A percentile compares a stretch with the other conserved stretches of the same genome.
Evolutionary conservation across 306 rosid species (phyloP).

Genomic region (Trichosanthes truncata): DNA sequence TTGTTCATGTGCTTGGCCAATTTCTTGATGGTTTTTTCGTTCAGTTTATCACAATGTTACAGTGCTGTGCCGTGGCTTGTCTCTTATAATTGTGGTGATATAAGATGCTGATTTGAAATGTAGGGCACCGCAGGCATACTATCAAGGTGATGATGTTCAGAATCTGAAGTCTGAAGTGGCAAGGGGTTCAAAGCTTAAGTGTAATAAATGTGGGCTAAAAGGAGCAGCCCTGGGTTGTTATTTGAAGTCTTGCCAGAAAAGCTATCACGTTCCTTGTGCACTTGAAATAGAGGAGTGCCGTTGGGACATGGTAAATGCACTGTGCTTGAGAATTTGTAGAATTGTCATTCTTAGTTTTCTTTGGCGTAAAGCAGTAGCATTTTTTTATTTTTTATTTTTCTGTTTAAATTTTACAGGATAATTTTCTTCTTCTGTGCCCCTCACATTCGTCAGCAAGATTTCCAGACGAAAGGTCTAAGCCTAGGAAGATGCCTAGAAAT

Average conservation of each 20-base stretch:
- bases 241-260: constrained; percentile 65
- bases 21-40: not conserved
- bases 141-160: constrained; percentile 37
- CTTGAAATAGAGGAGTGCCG: constrained; percentile 56
- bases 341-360: not conserved
- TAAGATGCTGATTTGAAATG: constrained; percentile 18
- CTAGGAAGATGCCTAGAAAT: constrained; percentile 22
- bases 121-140: constrained; percentile 94
- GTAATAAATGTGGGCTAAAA: constrained; percentile 61
- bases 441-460: constrained; percentile 46
- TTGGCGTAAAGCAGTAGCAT: not conserved
- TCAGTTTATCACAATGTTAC: not conserved
- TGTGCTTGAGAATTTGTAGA: not conserved
- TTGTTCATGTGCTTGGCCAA: not conserved
- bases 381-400: not conserved
- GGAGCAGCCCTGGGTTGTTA: constrained; percentile 97
- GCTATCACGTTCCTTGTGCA: constrained; percentile 90
- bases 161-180: constrained; percentile 75
- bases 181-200: constrained; percentile 83
- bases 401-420: constrained; percentile 38
- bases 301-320: constrained; percentile 45
- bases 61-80: not conserved
- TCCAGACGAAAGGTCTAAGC: constrained; percentile 54
- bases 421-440: constrained; percentile 77
- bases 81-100: not conserved